Conservation (phyloP, 129 eudicot genomes). For the Smallanthus sonchifolius region DNA sequence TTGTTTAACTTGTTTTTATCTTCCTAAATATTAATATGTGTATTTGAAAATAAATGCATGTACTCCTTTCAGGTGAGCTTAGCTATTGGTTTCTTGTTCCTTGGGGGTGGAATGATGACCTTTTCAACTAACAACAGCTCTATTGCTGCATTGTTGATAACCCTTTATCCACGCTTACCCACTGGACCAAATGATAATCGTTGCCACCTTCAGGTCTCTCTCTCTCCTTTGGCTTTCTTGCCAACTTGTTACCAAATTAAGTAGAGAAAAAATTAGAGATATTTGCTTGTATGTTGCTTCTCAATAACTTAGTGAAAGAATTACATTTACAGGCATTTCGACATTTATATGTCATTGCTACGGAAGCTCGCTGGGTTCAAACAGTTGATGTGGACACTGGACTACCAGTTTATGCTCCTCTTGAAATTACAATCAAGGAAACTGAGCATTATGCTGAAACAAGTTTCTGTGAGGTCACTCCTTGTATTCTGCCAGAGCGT, state of each 20-base stretch:
- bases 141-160: slow-evolving; percentile 74
- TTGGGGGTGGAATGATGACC: slow-evolving; percentile 96
- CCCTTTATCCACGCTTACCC: slow-evolving; percentile 94
- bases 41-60: not conserved
- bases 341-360: slow-evolving; percentile 93
- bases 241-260: not conserved
- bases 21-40: not conserved
- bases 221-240: not conserved
- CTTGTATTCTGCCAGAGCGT: slow-evolving; percentile 95
- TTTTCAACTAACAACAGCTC: slow-evolving; percentile 84
- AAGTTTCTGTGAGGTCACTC: slow-evolving; percentile 92
- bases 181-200: slow-evolving; percentile 98
- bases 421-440: slow-evolving; percentile 80
- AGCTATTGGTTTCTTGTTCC: slow-evolving; percentile 89
- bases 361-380: slow-evolving; percentile 98
- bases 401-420: slow-evolving; percentile 92
- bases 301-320: slow-evolving; percentile 4
- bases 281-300: not conserved
- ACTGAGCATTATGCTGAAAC: slow-evolving; percentile 84
- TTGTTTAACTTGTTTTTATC: not conserved
- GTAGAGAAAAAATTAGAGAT: not conserved
- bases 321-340: slow-evolving; percentile 65
- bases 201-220: slow-evolving; percentile 88
- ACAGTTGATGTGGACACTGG: slow-evolving; percentile 96
- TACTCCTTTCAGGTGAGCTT: slow-evolving; percentile 68